These are phyloP conservation scores for Talaromyces albobiverticillius DNA, from an alignment of 2,329 filamentous ascomycete species.

Conservation along the genomic window DNA sequence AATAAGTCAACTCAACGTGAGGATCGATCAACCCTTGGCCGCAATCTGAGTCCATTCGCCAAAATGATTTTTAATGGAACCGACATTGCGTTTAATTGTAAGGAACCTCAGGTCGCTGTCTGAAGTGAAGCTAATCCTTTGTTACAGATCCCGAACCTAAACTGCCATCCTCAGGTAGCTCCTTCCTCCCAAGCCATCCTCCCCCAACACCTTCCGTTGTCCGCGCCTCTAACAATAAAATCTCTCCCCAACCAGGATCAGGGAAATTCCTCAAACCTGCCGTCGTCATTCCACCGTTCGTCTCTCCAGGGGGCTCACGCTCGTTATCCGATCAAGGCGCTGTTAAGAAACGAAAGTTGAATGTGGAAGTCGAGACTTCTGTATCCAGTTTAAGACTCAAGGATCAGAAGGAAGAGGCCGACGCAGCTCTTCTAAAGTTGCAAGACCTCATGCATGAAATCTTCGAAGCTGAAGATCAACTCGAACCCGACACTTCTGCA, in stretches of 20 bases:
- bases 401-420: conserved; percentile 78
- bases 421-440: conserved; percentile 69
- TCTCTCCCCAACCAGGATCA: conserved; percentile 6
- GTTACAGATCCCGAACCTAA: conserved; percentile 29
- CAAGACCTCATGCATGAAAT: conserved; percentile 68
- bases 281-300: conserved; percentile 49
- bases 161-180: conserved; percentile 14
- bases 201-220: conserved; percentile 11
- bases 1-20: conserved; percentile 19
- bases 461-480: conserved; percentile 73
- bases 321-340: conserved; percentile 34
- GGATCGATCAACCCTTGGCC: conserved; percentile 21
- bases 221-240: conserved; percentile 39
- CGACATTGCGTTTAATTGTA: conserved; percentile 44
- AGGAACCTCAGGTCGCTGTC: conserved; percentile 17
- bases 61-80: conserved; percentile 52
- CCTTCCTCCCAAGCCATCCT: conserved; percentile 12
- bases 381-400: conserved; percentile 59
- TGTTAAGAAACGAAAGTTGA: conserved; percentile 49
- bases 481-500: conserved; percentile 53
- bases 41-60: conserved; percentile 51
- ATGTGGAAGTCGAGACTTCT: conserved; percentile 55
- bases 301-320: conserved; percentile 38
- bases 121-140: not conserved
- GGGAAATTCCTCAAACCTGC: conserved; percentile 34